Percentiles rank a stretch among this genome's conserved stretches.
These are phyloP conservation scores for Monosporozyma yasuniensis DNA, from an alignment of 805 yeast species.

Conservation along the genomic window DNA sequence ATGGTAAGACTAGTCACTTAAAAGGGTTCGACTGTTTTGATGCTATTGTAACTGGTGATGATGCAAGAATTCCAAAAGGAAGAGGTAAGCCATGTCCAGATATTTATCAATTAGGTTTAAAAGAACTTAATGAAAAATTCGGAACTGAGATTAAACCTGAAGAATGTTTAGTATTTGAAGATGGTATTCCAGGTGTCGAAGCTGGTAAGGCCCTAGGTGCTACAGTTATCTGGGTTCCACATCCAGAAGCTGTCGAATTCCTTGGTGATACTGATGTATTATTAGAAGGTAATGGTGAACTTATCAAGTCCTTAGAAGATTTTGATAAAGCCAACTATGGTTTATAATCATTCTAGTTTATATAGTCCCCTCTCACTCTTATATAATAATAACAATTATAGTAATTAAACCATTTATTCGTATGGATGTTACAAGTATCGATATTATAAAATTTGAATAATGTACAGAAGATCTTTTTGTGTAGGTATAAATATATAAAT, in stretches of 20 bases:
- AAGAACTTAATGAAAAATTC: conserved; percentile 52
- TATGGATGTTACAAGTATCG: neutral
- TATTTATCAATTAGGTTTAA: conserved; percentile 79
- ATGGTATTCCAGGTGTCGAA: conserved; percentile 84
- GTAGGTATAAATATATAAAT: neutral
- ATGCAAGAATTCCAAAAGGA: conserved; percentile 70
- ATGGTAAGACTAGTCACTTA: conserved; percentile 67
- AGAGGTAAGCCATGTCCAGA: conserved; percentile 92
- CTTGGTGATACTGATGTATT: conserved; percentile 44
- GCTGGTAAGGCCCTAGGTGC: conserved; percentile 82
- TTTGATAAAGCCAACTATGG: conserved; percentile 45
- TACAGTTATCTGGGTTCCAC: conserved; percentile 91
- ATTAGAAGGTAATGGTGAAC: conserved; percentile 50
- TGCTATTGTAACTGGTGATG: conserved; percentile 83
- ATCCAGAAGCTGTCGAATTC: conserved; percentile 54
- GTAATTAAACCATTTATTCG: neutral
- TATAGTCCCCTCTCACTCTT: too few species aligned
- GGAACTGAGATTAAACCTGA: conserved; percentile 46
- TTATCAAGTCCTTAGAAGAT: conserved; percentile 42
- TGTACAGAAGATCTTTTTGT: conserved; percentile 4
- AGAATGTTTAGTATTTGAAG: conserved; percentile 89
- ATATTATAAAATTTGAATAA: neutral
- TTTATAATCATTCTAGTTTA: conserved; percentile 27
- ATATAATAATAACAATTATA: neutral
- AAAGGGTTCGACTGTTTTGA: conserved; percentile 56